These are phyloP conservation scores for Conoideocrella luteorostrata DNA, from an alignment of 2,329 filamentous ascomycete genomes.

Conservation along the genomic window DNA sequence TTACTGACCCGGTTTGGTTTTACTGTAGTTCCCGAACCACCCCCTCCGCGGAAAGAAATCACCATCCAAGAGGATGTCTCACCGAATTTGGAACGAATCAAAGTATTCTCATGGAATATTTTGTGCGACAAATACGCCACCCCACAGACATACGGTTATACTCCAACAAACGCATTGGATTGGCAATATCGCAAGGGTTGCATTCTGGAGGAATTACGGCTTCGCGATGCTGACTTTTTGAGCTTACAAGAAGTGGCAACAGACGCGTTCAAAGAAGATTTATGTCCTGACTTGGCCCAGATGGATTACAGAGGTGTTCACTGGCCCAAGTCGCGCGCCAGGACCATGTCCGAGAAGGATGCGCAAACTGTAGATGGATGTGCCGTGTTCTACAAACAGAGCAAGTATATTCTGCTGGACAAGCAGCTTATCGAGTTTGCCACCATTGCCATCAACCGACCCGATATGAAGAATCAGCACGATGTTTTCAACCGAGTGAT, in stretches of 20 bases:
- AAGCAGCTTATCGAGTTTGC: conserved; percentile 92
- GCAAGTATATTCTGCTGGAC: conserved; percentile 89
- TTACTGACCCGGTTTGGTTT: conserved; percentile 16
- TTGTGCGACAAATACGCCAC: conserved; percentile 93
- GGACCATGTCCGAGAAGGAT: conserved; percentile 87
- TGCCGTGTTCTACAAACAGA: conserved; percentile 92
- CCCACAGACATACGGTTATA: conserved; percentile 79
- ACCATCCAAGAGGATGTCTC: conserved; percentile 64
- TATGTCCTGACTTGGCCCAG: conserved; percentile 78
- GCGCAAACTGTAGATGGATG: conserved; percentile 90
- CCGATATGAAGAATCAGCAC: conserved; percentile 94
- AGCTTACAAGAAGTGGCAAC: conserved; percentile 91
- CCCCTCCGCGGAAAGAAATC: conserved; percentile 69
- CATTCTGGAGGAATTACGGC: conserved; percentile 75
- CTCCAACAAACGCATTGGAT: conserved; percentile 68
- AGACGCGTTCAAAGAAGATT: conserved; percentile 86
- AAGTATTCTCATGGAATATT: conserved; percentile 90
- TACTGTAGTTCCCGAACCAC: conserved; percentile 64
- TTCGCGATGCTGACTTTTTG: conserved; percentile 78
- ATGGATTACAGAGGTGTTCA: conserved; percentile 91
- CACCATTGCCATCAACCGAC: conserved; percentile 84
- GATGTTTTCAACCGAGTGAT: conserved; percentile 98
- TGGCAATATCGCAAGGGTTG: conserved; percentile 84
- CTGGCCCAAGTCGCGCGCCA: conserved; percentile 82
- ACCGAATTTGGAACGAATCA: conserved; percentile 61